Evolutionary conservation across 148 eudicot genomes (phyloP).

Genomic region (Euryodendron excelsum): DNA sequence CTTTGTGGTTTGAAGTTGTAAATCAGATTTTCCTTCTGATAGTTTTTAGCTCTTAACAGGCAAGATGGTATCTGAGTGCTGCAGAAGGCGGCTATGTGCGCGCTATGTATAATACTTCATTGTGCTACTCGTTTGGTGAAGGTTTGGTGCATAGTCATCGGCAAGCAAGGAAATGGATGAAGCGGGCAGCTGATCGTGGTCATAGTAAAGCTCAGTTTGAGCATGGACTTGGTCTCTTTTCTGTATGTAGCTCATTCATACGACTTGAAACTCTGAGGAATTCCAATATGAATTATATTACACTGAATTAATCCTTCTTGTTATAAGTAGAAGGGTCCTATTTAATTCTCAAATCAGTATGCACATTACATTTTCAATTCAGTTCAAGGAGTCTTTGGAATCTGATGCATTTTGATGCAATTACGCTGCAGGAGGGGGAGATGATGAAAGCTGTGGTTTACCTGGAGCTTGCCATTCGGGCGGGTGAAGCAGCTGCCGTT

Average conservation of each 20-base stretch:
- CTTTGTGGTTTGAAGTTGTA: not conserved
- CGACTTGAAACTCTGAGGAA: not conserved
- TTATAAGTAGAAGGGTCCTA: not conserved
- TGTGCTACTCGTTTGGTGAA: constrained; percentile 72
- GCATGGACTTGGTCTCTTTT: constrained; percentile 70
- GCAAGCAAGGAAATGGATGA: constrained; percentile 87
- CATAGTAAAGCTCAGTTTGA: constrained; percentile 88
- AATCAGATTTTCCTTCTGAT: constrained; percentile 6
- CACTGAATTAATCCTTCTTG: not conserved
- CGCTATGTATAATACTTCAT: constrained; percentile 82
- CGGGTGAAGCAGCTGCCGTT: constrained; percentile 72
- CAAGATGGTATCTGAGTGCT: constrained; percentile 76
- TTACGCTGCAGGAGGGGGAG: constrained; percentile 71
- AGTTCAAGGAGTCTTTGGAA: not conserved
- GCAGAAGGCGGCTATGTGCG: constrained; percentile 85
- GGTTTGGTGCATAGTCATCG: constrained; percentile 52
- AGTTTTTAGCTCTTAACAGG: constrained; percentile 42
- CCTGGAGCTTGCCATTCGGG: constrained; percentile 80
- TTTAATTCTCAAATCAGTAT: not conserved
- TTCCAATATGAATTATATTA: not conserved
- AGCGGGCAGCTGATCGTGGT: constrained; percentile 88
- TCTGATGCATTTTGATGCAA: not conserved
- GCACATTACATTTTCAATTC: not conserved
- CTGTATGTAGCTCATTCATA: constrained; percentile 40
- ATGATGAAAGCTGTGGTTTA: constrained; percentile 75